Evolutionary conservation across 768 basidiomycete species (phyloP), one percentile per base, ranked within the genome.

Genomic region (Tremella yokohamensis): DNA sequence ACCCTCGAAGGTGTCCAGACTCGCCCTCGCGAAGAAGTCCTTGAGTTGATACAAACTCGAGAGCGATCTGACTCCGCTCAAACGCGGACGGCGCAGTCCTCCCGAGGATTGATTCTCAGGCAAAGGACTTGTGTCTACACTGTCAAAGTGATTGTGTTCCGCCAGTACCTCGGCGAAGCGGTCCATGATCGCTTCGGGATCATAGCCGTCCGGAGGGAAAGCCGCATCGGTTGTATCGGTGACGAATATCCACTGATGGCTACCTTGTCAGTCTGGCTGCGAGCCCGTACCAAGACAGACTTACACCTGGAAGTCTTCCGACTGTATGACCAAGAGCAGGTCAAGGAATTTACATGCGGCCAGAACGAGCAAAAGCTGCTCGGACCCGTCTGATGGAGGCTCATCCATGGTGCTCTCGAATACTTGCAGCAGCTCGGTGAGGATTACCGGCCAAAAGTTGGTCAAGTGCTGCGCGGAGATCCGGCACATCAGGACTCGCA

Each of bases 271-370:
- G 47, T 39, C 11, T 16, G 19, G 12, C 51, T 72, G 38, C 71
- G 6, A 34, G 39, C n/a, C 1, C 1, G 26, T 2, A 29, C 11
- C 9, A 29, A 20, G 13, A 1, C 20, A 9, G n/a, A 26, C 56
- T 76, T 56, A 96, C 94, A 97, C 88, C 77, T 98, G 96, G 77
- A 98, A 99, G 75, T 98, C 94, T 71, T 93, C 90, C 0, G 90
- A 94, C 74, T 98, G 93, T 22, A 99, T 79, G 2, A 89, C 86
- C 11, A 98, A 81, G n/a, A 98, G 79, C 4, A 97, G 79, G 76
- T 99, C 96, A 20, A 99, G 79, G 68, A 93, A 89, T 78, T 98
- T 98, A 80, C 90, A 87, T 1, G 90, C 91, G 1, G 93, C 84
- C 19, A 97, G 82, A 49, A 97, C 80, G 12, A 93, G 80, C 40